Evolutionary conservation across 75 land plant species (phyloP).

Genomic region (Selaginella tamariscina): DNA sequence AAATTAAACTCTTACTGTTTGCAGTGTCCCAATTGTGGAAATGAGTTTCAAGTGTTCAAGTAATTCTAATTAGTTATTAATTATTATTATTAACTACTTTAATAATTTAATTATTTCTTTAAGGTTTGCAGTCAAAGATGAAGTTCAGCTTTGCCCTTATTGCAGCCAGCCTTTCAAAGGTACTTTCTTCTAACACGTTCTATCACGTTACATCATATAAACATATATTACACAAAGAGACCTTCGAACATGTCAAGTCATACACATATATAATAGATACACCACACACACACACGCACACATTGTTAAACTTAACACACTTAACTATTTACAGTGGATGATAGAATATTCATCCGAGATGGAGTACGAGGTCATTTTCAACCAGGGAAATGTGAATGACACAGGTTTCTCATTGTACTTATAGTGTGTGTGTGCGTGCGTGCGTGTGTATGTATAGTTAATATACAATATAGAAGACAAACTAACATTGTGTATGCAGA

Average conservation of each 20-base stretch:
- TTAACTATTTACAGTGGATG: conserved; percentile 41
- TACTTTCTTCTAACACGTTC: conserved; percentile 8
- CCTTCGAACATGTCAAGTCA: too few relatives aligned
- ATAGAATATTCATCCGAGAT: conserved; percentile 47
- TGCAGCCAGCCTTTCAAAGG: conserved; percentile 89
- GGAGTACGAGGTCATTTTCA: conserved; percentile 35
- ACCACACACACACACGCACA: too few relatives aligned
- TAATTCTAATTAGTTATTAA: too few relatives aligned
- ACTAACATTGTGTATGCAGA: too few relatives aligned
- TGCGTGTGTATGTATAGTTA: too few relatives aligned
- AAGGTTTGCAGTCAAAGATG: conserved; percentile 67
- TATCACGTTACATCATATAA: not conserved
- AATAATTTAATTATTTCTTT: too few relatives aligned
- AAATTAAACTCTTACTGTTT: not conserved
- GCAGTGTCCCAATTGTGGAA: conserved; percentile 97
- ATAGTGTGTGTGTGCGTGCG: too few relatives aligned
- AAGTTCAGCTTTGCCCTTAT: conserved; percentile 70
- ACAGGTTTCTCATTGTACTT: too few relatives aligned
- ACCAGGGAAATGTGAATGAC: conserved; percentile 46
- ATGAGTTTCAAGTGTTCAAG: conserved; percentile 77
- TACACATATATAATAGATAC: too few relatives aligned
- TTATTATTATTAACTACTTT: conserved; percentile 41
- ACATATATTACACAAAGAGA: not conserved
- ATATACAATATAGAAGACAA: too few relatives aligned
- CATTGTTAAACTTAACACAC: conserved; percentile 9